These are phyloP conservation scores for Lactarius vividus DNA, from an alignment of 768 basidiomycete species.

Conservation along the genomic window DNA sequence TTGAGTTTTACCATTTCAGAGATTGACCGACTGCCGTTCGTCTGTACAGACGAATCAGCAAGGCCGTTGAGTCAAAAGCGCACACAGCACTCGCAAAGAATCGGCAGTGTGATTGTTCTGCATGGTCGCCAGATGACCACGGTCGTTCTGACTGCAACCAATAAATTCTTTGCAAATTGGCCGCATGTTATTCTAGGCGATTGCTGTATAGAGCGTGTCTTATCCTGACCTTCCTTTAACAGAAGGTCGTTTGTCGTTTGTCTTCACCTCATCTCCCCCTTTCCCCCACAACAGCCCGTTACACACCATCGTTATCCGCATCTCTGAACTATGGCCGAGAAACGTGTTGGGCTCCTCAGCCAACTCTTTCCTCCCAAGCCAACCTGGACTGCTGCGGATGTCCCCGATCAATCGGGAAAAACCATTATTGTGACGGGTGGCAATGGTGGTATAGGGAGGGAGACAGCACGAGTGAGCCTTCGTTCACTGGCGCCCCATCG, in stretches of 20 bases:
- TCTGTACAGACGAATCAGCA: not conserved
- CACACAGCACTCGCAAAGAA: not conserved
- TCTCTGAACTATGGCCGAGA: not conserved
- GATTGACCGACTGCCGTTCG: not conserved
- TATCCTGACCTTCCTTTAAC: not conserved
- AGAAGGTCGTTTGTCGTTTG: not conserved
- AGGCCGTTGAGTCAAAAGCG: not conserved
- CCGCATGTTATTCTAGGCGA: not conserved
- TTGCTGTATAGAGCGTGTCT: not conserved
- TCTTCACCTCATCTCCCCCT: not conserved
- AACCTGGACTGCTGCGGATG: conserved; percentile 13
- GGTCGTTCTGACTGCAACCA: not conserved
- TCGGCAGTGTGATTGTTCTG: not conserved
- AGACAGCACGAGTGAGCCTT: conserved; percentile 18
- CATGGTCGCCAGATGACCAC: not conserved
- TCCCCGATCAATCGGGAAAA: conserved; percentile 24
- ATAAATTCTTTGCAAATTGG: not conserved
- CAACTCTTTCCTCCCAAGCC: conserved; percentile 20
- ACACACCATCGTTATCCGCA: not conserved
- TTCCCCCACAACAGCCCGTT: not conserved
- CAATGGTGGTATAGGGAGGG: conserved; percentile 21
- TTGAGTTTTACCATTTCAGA: not conserved
- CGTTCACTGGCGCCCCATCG: not conserved
- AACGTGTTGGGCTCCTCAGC: not conserved
- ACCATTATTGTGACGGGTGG: conserved; percentile 20